Percentiles rank a stretch among this genome's conserved stretches.
These are phyloP conservation scores for Botryosphaeria dothidea DNA, from an alignment of 2,329 filamentous ascomycete species.

Conservation along the genomic window DNA sequence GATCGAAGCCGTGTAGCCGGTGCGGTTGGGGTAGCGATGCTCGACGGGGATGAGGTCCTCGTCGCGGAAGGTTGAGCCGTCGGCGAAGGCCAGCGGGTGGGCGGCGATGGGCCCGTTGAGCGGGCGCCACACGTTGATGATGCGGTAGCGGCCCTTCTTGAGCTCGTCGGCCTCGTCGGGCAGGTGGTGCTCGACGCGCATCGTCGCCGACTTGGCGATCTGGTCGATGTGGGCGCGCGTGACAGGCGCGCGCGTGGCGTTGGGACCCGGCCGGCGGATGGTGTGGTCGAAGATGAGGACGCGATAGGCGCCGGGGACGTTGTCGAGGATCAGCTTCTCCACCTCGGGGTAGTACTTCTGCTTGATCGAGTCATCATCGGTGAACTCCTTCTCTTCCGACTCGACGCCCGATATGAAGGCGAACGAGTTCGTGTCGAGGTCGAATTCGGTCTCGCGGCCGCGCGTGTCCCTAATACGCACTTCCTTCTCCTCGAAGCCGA, in stretches of 20 bases:
- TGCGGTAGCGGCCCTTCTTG: constrained; percentile 70
- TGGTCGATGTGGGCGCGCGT: constrained; percentile 81
- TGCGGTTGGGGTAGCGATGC: constrained; percentile 70
- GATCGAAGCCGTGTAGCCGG: constrained; percentile 74
- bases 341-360: constrained; percentile 82
- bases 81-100: constrained; percentile 60
- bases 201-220: constrained; percentile 64
- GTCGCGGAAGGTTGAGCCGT: constrained; percentile 56
- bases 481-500: constrained; percentile 46
- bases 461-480: constrained; percentile 73
- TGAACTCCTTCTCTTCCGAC: constrained; percentile 60
- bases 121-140: constrained; percentile 84
- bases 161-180: constrained; percentile 61
- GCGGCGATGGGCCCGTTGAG: constrained; percentile 60
- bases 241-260: constrained; percentile 68
- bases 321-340: constrained; percentile 66
- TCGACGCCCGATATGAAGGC: constrained; percentile 61
- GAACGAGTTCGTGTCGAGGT: constrained; percentile 75
- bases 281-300: constrained; percentile 87
- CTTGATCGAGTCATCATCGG: constrained; percentile 68
- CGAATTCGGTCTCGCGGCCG: constrained; percentile 65
- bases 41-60: constrained; percentile 71
- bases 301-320: constrained; percentile 65
- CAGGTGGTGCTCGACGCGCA: constrained; percentile 69
- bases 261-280: constrained; percentile 66